Evolutionary conservation across 371 early-diverging fungal species (phyloP), one percentile per base, ranked within the genome.

Genomic region (Batkoa obscura): DNA sequence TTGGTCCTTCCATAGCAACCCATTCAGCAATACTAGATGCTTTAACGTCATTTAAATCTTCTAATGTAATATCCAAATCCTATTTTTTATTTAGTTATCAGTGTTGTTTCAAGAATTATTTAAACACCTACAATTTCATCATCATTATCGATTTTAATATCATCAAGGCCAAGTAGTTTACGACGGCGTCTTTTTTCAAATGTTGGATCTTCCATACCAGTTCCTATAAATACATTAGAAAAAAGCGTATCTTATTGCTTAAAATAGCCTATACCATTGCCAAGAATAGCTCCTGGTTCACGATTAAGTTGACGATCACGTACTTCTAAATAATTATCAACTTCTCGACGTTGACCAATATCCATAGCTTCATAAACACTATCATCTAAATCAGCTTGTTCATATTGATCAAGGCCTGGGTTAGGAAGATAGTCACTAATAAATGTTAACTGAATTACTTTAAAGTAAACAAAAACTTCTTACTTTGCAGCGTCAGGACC

Each of bases 391-490:
- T 79, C 80, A 8, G 66, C 74, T 8, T 61, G 61, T 58, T 94
- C 94, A 62, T 94, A 94, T 0, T 60, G 64, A 67, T 96, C 97
- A 37, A 81, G 67, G 17, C 64, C 61, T n/a, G 66, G 73, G 60
- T 90, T 86, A 43, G 71, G 69, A 15, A 62, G 71, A 68, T 95
- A 89, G 64, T 89, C 90, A 46, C 83, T 83, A 53, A 32, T 31
- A 41, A n/a, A 32, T 2, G 46, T 39, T 66, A 47, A 66, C 65
- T 5, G 65, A 69, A 48, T 10, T 5, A 15, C 30, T 50, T n/a
- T 38, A 35, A 67, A 47, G 66, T 65, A 6, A 65, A 69, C 43
- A 9, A 6, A 12, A 13, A 33, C 13, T 51, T 53, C 30, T 68
- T 69, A 74, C 78, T 72, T 70, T 64, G 73, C 78, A 72, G 69